These are phyloP conservation scores for Turnera subulata DNA, from an alignment of 345 rosid genomes.

Conservation along the genomic window DNA sequence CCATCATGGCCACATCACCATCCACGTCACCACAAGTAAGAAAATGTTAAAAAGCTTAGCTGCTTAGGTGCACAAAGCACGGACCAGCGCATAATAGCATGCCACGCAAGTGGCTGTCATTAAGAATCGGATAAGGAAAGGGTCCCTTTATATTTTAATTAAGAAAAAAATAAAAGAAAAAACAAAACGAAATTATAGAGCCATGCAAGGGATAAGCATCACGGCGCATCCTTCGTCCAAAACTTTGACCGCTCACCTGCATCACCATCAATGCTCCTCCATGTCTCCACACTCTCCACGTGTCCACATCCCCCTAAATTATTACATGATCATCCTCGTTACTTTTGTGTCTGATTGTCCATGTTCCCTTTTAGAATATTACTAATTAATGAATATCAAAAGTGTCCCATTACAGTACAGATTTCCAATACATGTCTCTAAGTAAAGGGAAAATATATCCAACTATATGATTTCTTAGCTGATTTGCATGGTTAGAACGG, in stretches of 20 bases:
- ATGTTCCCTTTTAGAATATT: too few relatives aligned
- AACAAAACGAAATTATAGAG: background rate
- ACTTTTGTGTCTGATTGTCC: too few relatives aligned
- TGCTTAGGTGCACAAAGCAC: conserved; percentile 26
- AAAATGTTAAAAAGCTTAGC: background rate
- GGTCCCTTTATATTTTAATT: background rate
- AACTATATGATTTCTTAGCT: background rate
- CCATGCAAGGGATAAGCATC: conserved; percentile 23
- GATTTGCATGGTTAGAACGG: too few relatives aligned
- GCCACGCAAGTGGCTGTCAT: conserved; percentile 31
- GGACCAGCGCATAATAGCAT: conserved; percentile 13
- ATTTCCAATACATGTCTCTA: background rate
- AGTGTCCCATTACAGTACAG: too few relatives aligned
- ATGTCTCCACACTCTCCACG: conserved; percentile 9
- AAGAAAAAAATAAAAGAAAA: background rate
- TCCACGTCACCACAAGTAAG: conserved; percentile 4
- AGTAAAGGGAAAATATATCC: background rate
- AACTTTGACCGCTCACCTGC: conserved; percentile 13
- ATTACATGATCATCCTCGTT: too few relatives aligned
- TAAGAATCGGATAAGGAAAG: conserved; percentile 40
- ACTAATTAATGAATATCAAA: too few relatives aligned
- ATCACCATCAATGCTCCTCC: conserved; percentile 14
- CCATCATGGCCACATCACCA: background rate
- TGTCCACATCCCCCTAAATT: background rate
- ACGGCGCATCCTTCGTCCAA: conserved; percentile 3